These are phyloP conservation scores for Diplogelasinospora grovesii DNA, from an alignment of 495 filamentous ascomycete genomes.

Conservation along the genomic window DNA sequence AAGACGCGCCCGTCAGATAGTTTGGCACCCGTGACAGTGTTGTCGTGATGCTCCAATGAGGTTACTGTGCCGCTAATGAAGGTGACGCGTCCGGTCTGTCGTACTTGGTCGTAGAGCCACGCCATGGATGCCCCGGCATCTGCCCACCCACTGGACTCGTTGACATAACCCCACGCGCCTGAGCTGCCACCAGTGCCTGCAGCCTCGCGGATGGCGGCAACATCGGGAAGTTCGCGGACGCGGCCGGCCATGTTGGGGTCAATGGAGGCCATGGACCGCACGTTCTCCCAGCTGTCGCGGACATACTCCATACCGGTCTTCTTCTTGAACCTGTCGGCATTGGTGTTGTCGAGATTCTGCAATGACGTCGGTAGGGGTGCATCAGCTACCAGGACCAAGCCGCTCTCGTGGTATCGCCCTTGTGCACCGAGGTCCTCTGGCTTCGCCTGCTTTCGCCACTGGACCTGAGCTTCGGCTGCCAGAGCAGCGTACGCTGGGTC, in stretches of 20 bases:
- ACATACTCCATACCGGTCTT: constrained; percentile 58
- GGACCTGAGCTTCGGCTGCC: constrained; percentile 55
- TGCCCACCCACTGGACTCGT: constrained; percentile 74
- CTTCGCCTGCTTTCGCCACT: constrained; percentile 61
- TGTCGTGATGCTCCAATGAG: constrained; percentile 41
- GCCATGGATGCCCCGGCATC: constrained; percentile 69
- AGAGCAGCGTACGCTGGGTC: constrained; percentile 65
- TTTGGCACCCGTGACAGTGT: constrained; percentile 44
- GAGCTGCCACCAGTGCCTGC: constrained; percentile 43
- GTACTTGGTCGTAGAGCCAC: constrained; percentile 49
- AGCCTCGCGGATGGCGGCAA: constrained; percentile 43
- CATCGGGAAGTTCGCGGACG: constrained; percentile 44
- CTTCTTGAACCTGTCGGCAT: constrained; percentile 26
- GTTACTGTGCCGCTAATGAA: constrained; percentile 59
- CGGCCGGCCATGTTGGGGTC: constrained; percentile 36
- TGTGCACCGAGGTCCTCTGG: constrained; percentile 47
- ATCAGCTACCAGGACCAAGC: constrained; percentile 62
- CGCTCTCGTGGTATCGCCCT: constrained; percentile 68
- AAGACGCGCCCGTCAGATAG: constrained; percentile 48
- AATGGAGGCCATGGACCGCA: constrained; percentile 34
- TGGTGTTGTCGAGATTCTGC: not conserved
- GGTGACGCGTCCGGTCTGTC: constrained; percentile 50
- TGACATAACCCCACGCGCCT: constrained; percentile 72
- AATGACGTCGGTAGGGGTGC: not conserved
- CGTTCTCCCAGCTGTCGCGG: constrained; percentile 58